Percentiles rank a stretch among this genome's conserved stretches.
phyloP scores from a whole-genome alignment of 2,329 filamentous ascomycete genomes.

The Neoscytalidium dimidiatum region DNA sequence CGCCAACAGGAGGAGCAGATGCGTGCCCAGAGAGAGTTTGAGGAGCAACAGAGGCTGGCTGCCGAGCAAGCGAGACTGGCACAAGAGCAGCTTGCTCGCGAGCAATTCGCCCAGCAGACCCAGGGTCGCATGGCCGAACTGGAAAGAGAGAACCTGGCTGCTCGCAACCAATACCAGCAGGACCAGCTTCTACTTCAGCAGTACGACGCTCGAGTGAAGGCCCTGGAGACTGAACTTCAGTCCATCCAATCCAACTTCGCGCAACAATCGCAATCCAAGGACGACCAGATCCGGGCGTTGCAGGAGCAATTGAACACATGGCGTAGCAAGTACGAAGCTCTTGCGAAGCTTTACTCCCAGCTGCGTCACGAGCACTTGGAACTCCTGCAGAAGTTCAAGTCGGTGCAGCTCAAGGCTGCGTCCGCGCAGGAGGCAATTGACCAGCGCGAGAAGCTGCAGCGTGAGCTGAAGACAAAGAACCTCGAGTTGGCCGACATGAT shows the following conservation, averaged over 20 bases:
- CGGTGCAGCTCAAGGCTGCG: conserved; percentile 91
- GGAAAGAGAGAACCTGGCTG: conserved; percentile 92
- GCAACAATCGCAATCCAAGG: conserved; percentile 84
- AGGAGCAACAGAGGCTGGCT: conserved; percentile 86
- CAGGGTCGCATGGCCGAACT: conserved; percentile 94
- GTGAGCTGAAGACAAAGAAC: conserved; percentile 99
- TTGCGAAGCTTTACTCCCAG: conserved; percentile 97
- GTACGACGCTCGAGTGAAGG: conserved; percentile 91
- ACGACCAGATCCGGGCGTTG: conserved; percentile 88
- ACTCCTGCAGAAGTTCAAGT: conserved; percentile 93
- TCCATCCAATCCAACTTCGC: conserved; percentile 82
- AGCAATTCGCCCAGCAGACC: conserved; percentile 91
- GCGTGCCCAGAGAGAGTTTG: conserved; percentile 91
- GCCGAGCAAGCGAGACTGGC: conserved; percentile 88
- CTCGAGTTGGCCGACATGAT: conserved; percentile 99
- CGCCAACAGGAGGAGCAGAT: conserved; percentile 81
- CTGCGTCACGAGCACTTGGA: conserved; percentile 93
- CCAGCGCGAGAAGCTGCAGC: conserved; percentile 88
- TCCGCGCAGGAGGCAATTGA: conserved; percentile 98
- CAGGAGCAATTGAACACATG: conserved; percentile 98
- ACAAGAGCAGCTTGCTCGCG: conserved; percentile 83
- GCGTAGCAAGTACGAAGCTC: conserved; percentile 93
- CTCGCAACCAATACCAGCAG: conserved; percentile 92
- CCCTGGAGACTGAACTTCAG: conserved; percentile 80
- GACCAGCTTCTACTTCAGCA: conserved; percentile 97